Percentiles rank a stretch among this genome's conserved stretches.
Evolutionary conservation across 345 rosid species (phyloP).

Genomic region (Orychophragmus violaceus): DNA sequence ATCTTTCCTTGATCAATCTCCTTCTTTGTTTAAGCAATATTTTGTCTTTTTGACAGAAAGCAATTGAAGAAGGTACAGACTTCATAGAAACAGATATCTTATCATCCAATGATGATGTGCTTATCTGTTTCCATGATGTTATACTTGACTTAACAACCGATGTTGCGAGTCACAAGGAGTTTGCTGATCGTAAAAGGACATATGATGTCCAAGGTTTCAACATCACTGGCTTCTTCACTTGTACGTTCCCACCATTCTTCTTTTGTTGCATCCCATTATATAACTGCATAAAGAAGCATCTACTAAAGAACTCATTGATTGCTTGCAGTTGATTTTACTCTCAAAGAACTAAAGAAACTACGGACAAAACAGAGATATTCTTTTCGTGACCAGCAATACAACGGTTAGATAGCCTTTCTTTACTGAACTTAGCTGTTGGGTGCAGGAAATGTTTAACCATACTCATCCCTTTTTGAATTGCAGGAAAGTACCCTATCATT

Average conservation of each 20-base stretch:
- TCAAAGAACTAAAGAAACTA: slow-evolving; percentile 62
- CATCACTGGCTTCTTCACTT: slow-evolving; percentile 65
- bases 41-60: slow-evolving; percentile 52
- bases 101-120: slow-evolving; percentile 79
- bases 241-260: slow-evolving; percentile 31
- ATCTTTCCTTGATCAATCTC: neutral
- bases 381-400: slow-evolving; percentile 79
- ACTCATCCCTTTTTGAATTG: neutral
- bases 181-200: slow-evolving; percentile 70
- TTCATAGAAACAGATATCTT: slow-evolving; percentile 89
- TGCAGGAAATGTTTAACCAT: neutral
- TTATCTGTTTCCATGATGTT: slow-evolving; percentile 75
- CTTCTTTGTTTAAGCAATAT: neutral
- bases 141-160: slow-evolving; percentile 64
- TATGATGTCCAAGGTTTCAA: slow-evolving; percentile 79
- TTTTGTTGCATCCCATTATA: neutral
- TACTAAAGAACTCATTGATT: neutral
- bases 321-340: slow-evolving; percentile 78
- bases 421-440: neutral
- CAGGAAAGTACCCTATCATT: slow-evolving; percentile 79
- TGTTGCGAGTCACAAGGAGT: slow-evolving; percentile 57
- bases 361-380: slow-evolving; percentile 67
- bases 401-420: slow-evolving; percentile 39
- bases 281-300: neutral
- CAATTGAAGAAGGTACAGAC: slow-evolving; percentile 93